Evolutionary conservation across 2,329 filamentous ascomycete genomes (phyloP), one percentile per base, ranked within the genome.

Genomic region (Blastomyces parvus): DNA sequence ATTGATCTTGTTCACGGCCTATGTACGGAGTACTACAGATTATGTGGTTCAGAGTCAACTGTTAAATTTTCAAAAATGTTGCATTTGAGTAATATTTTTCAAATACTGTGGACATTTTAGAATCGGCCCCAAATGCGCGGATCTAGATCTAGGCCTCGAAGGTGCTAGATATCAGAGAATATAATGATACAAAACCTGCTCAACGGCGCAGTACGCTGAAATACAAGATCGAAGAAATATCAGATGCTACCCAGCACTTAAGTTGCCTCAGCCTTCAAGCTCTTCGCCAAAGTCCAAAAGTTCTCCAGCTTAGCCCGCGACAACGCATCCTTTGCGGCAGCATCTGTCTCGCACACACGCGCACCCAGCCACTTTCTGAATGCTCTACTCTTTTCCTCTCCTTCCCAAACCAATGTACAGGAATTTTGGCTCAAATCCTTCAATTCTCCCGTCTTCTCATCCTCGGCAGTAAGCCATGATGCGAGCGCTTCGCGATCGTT

Each of bases 251-350:
- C 33, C n/a, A 30, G 17, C 27, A 22, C 9, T 40, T 27, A 61
- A 14, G 7, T 19, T 14, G 36, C 13, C 52, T 36, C 60, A 48
- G n/a, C 25, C 42, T 80, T 80, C 63, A 78, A 75, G 65, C 78
- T 90, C 81, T 95, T 96, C 0, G 92, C 93, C 69, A 94, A 78
- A 11, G 88, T 88, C 94, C 94, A 99, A 72, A 99, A 93, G 70
- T 88, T 96, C 70, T 97, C 93, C 83, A 97, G 89, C 80, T 96
- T 97, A 6, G 86, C 85, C 68, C 91, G 84, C 14, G 86, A 79
- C 66, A 99, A 77, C 27, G 87, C 82, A 69, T 96, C 91, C 73
- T 90, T 88, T 5, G 93, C 94, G 72, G 95, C 89, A 13, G 87
- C 84, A 74, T 99, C 94, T 1, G 90, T 93, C 77, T 97, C 94